phyloP scores from a whole-genome alignment of 116 monocot genomes.

The Zostera marina region DNA sequence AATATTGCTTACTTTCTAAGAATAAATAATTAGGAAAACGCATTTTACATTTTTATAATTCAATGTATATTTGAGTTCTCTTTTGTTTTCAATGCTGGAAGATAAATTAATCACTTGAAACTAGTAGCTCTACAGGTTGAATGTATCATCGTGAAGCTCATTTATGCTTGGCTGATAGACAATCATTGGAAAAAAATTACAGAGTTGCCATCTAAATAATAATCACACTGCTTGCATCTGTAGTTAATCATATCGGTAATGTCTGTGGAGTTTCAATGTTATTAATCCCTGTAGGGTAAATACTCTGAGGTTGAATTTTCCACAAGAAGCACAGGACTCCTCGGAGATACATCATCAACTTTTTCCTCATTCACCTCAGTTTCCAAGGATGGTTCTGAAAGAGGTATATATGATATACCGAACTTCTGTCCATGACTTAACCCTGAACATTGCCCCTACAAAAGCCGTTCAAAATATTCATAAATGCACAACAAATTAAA shows the following conservation, averaged over 20 bases:
- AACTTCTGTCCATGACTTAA: conserved; percentile 74
- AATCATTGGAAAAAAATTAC: too few relatives aligned
- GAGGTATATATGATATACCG: conserved; percentile 49
- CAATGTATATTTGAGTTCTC: too few relatives aligned
- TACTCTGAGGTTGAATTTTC: conserved; percentile 8
- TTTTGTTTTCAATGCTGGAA: too few relatives aligned
- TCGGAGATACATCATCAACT: conserved; percentile 7
- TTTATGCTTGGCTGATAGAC: too few relatives aligned
- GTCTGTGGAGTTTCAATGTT: not conserved
- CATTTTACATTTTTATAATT: too few relatives aligned
- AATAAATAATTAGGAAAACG: too few relatives aligned
- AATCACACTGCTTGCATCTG: too few relatives aligned
- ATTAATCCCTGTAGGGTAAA: conserved; percentile 6
- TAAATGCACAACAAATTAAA: not conserved
- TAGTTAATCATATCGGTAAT: too few relatives aligned
- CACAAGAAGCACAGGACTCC: conserved; percentile 15
- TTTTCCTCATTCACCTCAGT: conserved; percentile 8
- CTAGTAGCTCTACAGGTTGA: too few relatives aligned
- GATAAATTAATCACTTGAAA: too few relatives aligned
- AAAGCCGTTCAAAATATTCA: not conserved
- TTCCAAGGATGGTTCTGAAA: conserved; percentile 2
- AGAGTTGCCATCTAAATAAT: not conserved
- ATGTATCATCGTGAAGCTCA: too few relatives aligned
- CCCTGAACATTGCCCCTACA: conserved; percentile 56
- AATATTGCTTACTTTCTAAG: too few relatives aligned